Percentiles rank a stretch among this genome's conserved stretches.
Evolutionary conservation across 768 basidiomycete genomes (phyloP).

Genomic region (Lyophyllum semitale): DNA sequence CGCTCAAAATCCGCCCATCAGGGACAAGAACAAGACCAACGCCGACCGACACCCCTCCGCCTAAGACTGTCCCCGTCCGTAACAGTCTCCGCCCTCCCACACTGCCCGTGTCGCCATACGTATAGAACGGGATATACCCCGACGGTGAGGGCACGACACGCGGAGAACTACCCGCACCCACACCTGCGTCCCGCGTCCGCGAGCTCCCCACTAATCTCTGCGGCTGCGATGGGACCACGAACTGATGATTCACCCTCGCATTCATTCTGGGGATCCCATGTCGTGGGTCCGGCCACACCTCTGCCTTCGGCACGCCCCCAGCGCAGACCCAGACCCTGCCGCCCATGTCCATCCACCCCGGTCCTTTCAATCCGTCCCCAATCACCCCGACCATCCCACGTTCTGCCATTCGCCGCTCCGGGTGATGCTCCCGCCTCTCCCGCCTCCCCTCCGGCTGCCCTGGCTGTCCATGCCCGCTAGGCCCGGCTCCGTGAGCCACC

Average conservation of each 20-base stretch:
- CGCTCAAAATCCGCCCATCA: background rate
- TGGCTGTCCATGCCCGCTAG: no score
- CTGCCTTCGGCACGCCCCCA: background rate
- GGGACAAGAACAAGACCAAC: background rate
- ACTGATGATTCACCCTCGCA: background rate
- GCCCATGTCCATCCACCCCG: background rate
- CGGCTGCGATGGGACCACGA: background rate
- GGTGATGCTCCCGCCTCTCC: background rate
- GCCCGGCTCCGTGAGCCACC: no score
- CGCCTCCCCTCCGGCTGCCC: background rate
- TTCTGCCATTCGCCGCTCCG: slow-evolving; percentile 3
- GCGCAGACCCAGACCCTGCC: background rate
- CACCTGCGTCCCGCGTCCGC: no score
- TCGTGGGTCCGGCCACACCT: background rate
- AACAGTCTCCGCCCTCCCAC: slow-evolving; percentile 17
- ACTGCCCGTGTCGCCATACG: background rate
- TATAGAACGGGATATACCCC: background rate
- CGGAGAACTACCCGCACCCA: background rate
- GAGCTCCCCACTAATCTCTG: no score
- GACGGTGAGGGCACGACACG: background rate
- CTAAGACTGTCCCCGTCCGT: slow-evolving; percentile 9
- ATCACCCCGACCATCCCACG: slow-evolving; percentile 4
- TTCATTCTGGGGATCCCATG: background rate
- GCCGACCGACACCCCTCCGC: background rate
- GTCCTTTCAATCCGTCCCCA: slow-evolving; percentile 3